Conservation (phyloP, 1,284 basidiomycete species). For the Mycosarcoma mackinlayi region DNA sequence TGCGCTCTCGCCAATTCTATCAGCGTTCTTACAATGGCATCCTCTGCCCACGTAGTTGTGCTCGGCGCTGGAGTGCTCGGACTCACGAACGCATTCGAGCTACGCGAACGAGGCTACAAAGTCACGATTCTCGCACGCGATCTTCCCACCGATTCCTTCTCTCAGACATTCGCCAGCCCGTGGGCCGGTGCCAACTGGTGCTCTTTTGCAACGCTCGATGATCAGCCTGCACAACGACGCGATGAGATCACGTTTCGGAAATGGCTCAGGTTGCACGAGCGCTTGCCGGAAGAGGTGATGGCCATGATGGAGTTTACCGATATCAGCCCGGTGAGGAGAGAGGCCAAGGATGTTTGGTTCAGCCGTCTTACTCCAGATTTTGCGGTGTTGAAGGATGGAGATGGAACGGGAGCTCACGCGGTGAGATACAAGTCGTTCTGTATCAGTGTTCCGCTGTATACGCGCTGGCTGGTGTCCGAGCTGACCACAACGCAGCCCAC, state of each 20-base stretch:
- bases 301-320: constrained; percentile 53
- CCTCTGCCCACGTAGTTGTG: constrained; percentile 48
- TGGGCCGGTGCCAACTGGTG: constrained; percentile 82
- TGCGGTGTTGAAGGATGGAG: constrained; percentile 13
- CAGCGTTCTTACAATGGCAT: no score
- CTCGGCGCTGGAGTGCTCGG: constrained; percentile 70
- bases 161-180: constrained; percentile 76
- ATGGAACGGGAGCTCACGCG: constrained; percentile 22
- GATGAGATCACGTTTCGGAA: constrained; percentile 48
- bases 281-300: constrained; percentile 44
- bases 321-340: constrained; percentile 28
- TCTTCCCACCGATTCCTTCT: constrained; percentile 75
- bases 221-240: constrained; percentile 24
- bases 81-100: constrained; percentile 69
- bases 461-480: constrained; percentile 50
- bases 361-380: constrained; percentile 38
- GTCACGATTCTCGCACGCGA: constrained; percentile 77
- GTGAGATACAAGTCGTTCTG: constrained; percentile 54
- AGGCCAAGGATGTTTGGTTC: constrained; percentile 50
- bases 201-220: constrained; percentile 71
- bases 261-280: constrained; percentile 41
- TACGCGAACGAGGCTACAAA: constrained; percentile 70
- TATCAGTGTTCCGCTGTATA: constrained; percentile 55
- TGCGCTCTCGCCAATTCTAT: no score
- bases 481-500: constrained; percentile 19